Percentiles rank a stretch among this genome's conserved stretches.
Conservation (phyloP, 192 early-diverging fungal species). For the Coemansia sp. region DNA sequence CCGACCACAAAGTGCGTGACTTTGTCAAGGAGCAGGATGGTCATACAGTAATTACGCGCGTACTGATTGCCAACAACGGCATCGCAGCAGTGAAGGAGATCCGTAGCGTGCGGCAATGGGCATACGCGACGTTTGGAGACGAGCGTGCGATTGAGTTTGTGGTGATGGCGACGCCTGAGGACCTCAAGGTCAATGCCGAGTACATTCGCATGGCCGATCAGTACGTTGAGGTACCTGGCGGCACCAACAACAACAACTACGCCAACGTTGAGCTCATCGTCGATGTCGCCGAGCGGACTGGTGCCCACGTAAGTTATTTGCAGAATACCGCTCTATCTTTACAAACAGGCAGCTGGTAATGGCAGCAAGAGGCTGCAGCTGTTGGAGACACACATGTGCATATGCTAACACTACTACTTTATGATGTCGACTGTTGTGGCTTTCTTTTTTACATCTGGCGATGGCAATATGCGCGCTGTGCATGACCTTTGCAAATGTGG, state of each 20-base stretch:
- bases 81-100: constrained; percentile 99
- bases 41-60: constrained; percentile 88
- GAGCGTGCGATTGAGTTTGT: constrained; percentile 95
- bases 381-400: too few relatives aligned
- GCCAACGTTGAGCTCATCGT: constrained; percentile 98
- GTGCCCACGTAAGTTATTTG: constrained; percentile 64
- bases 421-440: too few relatives aligned
- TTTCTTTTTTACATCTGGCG: too few relatives aligned
- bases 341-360: background rate
- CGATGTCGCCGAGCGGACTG: constrained; percentile 94
- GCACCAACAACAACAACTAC: constrained; percentile 98
- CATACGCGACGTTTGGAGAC: constrained; percentile 97
- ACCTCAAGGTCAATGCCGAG: constrained; percentile 96
- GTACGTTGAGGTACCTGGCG: constrained; percentile 97
- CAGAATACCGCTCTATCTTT: background rate
- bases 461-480: too few relatives aligned
- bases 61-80: constrained; percentile 99
- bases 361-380: background rate
- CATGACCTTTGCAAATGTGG: background rate
- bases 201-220: constrained; percentile 99
- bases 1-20: constrained; percentile 66
- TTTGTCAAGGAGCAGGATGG: constrained; percentile 76
- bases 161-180: constrained; percentile 98
- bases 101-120: constrained; percentile 95
- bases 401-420: too few relatives aligned